A percentile compares a stretch with the other conserved stretches of the same genome.
Evolutionary conservation across 768 basidiomycete genomes (phyloP).

Genomic region (Psilocybe subaeruginosa): DNA sequence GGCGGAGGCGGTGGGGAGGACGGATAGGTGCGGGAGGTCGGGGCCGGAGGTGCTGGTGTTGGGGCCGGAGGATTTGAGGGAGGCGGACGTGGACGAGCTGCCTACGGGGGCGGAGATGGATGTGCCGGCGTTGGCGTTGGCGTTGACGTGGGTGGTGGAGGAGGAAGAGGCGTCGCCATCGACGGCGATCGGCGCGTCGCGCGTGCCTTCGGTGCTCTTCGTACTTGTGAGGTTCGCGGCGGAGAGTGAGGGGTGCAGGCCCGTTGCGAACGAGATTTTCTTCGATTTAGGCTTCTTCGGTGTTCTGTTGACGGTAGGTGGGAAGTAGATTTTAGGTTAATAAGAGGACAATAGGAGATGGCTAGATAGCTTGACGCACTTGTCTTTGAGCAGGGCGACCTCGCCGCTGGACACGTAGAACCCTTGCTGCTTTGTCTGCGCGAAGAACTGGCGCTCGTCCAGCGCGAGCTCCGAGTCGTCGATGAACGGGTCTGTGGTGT

Average conservation of each 20-base stretch:
- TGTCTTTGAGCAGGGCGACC: conserved; percentile 85
- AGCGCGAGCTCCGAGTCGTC: conserved; percentile 94
- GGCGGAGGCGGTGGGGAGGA: conserved; percentile 28
- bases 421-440: conserved; percentile 89
- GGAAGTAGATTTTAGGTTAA: background rate
- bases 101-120: no score
- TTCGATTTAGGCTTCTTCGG: conserved; percentile 77
- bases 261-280: conserved; percentile 40
- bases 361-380: conserved; percentile 33
- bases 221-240: conserved; percentile 13
- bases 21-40: conserved; percentile 11
- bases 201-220: conserved; percentile 39
- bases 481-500: conserved; percentile 91
- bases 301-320: conserved; percentile 36
- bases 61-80: background rate
- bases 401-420: conserved; percentile 92
- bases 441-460: conserved; percentile 90
- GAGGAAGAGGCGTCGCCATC: conserved; percentile 26
- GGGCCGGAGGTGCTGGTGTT: background rate
- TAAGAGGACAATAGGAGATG: background rate
- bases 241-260: conserved; percentile 21
- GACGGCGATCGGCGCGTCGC: conserved; percentile 54
- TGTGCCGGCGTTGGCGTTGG: conserved; percentile 20
- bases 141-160: no score
- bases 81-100: background rate